These are phyloP conservation scores for Coniella vitis DNA, from an alignment of 2,329 filamentous ascomycete genomes.

Conservation along the genomic window DNA sequence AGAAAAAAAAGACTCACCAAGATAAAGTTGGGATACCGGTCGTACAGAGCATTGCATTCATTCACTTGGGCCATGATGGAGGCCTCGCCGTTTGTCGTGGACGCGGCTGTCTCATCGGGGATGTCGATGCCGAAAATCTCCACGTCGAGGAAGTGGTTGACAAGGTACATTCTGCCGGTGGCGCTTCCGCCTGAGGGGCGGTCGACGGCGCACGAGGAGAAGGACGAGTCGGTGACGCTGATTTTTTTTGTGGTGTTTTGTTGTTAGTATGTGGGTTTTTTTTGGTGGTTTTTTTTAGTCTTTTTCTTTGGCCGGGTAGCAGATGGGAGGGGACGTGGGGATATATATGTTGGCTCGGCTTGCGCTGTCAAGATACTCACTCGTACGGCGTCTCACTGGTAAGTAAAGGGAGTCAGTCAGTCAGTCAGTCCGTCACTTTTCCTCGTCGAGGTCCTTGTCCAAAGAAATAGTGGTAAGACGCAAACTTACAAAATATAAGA, in stretches of 20 bases:
- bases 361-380: no score
- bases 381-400: conserved; percentile 60
- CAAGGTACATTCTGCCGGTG: conserved; percentile 37
- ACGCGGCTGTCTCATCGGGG: conserved; percentile 25
- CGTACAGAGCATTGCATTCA: conserved; percentile 27
- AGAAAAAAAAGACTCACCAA: conserved; percentile 18
- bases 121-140: conserved; percentile 26
- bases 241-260: no score
- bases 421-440: not conserved
- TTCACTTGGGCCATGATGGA: conserved; percentile 36
- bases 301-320: no score
- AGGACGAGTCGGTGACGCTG: conserved; percentile 44
- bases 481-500: conserved; percentile 30
- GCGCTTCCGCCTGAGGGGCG: conserved; percentile 45
- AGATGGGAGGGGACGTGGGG: no score
- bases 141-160: conserved; percentile 59
- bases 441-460: not conserved
- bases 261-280: no score
- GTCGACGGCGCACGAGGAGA: conserved; percentile 59
- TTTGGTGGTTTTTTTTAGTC: no score
- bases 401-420: not conserved
- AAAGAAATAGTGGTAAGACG: no score
- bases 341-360: no score
- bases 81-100: conserved; percentile 41
- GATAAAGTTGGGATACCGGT: conserved; percentile 29